These are phyloP conservation scores for Aureobasidium musti DNA, from an alignment of 2,329 filamentous ascomycete species.

Conservation along the genomic window DNA sequence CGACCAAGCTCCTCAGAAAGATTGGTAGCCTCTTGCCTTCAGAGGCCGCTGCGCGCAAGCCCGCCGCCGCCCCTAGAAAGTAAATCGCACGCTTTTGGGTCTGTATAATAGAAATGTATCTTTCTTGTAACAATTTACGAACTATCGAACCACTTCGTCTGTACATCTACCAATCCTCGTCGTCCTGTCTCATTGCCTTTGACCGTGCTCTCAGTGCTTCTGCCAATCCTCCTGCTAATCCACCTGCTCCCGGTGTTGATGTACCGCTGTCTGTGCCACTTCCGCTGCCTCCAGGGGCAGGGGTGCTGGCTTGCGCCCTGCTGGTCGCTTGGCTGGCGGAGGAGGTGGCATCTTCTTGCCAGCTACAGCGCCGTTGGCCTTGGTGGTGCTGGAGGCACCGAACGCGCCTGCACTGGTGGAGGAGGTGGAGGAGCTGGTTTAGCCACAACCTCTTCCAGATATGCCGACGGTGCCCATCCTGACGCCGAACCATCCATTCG, in stretches of 20 bases:
- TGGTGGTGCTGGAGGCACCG: conserved; percentile 65
- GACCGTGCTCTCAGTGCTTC: conserved; percentile 54
- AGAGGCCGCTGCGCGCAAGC: conserved; percentile 25
- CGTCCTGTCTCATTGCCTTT: conserved; percentile 50
- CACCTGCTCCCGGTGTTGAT: conserved; percentile 43
- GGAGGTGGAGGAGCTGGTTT: conserved; percentile 59
- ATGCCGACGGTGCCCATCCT: conserved; percentile 92
- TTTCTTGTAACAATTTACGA: conserved; percentile 25
- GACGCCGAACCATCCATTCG: conserved; percentile 67
- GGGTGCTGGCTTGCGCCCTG: conserved; percentile 69
- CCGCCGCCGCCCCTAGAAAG: conserved; percentile 20
- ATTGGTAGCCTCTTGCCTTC: conserved; percentile 31
- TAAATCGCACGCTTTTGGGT: not conserved
- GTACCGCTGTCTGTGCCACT: conserved; percentile 45
- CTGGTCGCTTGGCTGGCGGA: conserved; percentile 79
- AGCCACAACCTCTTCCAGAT: conserved; percentile 77
- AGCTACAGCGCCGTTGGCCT: conserved; percentile 46
- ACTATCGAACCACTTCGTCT: not conserved
- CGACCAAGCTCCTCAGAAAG: conserved; percentile 40
- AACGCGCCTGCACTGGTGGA: conserved; percentile 48
- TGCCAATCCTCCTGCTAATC: conserved; percentile 54
- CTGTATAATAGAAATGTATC: conserved; percentile 23
- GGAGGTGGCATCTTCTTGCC: conserved; percentile 72
- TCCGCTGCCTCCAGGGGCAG: conserved; percentile 64
- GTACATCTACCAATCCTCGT: conserved; percentile 39